Base-by-base conservation (phyloP, 2,329 filamentous ascomycete genomes). In the Cladophialophora psammophila region DNA sequence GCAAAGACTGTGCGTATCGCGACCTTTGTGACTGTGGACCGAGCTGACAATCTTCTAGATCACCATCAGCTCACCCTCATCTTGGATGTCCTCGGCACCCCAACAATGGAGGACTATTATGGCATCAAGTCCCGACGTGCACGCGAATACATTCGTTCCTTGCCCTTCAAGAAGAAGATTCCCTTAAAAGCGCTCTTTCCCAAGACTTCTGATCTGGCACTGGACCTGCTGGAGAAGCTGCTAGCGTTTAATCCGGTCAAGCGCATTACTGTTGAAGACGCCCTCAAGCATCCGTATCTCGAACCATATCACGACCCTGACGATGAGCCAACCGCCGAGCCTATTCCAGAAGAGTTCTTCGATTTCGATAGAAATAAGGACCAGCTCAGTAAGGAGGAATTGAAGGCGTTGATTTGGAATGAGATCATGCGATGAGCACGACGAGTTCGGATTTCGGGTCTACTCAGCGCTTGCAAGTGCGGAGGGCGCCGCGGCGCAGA, bases 361-460 rank as follows among this genome's bases (percentile, higher is more conserved):
- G 95, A 99, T 81, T 99, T 99, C 80, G 95, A 99, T 82, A 97
- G 97, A 87, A 96, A 98, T 86, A 99, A 99, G 88, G 95, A 99
- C 80, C 95, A 91, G 76, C 83, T 99, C 77, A 97, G 91, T 85
- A 99, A 99, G 84, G 95, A 99, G 83, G 93, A 99, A 82, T 82
- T 99, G 80, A 98, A 98, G 86, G 88, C 84, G 77, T 85, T 99
- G 78, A 99, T 99, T 81, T 99, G 94, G 82, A 90, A 97, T 79
- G 95, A 99, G 84, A 98, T 98, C 76, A 98, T 90, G 88, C 86
- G 88, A 80, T 89, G 54, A 66, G 61, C 48, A 2, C 15, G 45
- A 18, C 40, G 12, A 54, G 9, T 34, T 8, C 26, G 12, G 26
- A 32, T 10, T 42, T 1, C 10, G 18, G 5, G 18, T 26, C 18